These are phyloP conservation scores for Danielia reshetovae DNA, from an alignment of 805 yeast genomes.

Conservation along the genomic window DNA sequence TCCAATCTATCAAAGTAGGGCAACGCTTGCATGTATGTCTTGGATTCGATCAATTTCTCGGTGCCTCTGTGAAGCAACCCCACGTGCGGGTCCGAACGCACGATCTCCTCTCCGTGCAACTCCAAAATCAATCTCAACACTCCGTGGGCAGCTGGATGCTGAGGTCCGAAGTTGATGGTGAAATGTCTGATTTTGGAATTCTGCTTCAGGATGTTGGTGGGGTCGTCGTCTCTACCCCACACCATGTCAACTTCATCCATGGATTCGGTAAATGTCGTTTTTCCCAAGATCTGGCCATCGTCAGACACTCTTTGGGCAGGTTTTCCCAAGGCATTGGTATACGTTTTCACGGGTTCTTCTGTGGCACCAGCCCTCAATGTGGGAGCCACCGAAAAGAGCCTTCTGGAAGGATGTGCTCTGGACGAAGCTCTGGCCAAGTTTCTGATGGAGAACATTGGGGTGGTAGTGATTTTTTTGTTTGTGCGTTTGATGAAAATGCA, in stretches of 20 bases:
- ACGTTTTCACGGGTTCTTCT: conserved; percentile 29
- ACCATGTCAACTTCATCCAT: conserved; percentile 45
- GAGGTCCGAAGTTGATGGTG: conserved; percentile 89
- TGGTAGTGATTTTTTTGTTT: too few relatives aligned
- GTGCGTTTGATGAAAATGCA: conserved; percentile 12
- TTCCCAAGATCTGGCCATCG: conserved; percentile 31
- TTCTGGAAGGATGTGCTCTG: too few relatives aligned
- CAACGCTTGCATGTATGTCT: conserved; percentile 82
- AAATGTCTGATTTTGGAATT: conserved; percentile 71
- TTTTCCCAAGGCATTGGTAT: conserved; percentile 35
- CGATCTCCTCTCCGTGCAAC: conserved; percentile 83
- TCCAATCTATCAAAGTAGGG: conserved; percentile 88
- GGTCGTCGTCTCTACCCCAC: conserved; percentile 42
- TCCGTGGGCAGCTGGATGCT: conserved; percentile 95
- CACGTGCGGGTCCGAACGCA: conserved; percentile 84
- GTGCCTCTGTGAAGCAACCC: conserved; percentile 88
- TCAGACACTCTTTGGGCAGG: conserved; percentile 32
- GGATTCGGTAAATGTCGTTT: conserved; percentile 42
- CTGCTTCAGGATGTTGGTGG: conserved; percentile 38
- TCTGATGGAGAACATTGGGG: conserved; percentile 14
- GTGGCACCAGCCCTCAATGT: conserved; percentile 19
- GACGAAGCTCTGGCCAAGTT: conserved; percentile 14
- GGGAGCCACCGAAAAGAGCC: conserved; percentile 17
- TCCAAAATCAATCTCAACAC: conserved; percentile 83
- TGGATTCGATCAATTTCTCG: conserved; percentile 80